Evolutionary conservation across 2,329 filamentous ascomycete genomes (phyloP), one percentile per base, ranked within the genome.

Genomic region (Sporothrix mexicana): DNA sequence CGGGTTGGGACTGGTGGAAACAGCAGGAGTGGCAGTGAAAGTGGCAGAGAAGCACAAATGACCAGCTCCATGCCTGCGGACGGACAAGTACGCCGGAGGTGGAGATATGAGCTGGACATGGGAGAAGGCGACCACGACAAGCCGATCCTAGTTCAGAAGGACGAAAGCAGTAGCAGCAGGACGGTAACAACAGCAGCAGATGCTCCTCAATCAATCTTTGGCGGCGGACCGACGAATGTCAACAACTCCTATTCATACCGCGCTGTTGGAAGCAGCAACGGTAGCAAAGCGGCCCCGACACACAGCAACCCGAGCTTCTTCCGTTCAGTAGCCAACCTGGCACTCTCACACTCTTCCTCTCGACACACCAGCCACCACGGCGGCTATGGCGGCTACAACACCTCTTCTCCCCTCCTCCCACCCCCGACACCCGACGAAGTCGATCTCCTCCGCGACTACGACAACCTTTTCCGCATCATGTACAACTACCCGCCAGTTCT

Each of bases 391-490:
- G 49, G 66, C 7, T 69, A 72, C 61, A 30, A 64, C 30, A 53
- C 71, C 9, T 64, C 70, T 1, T 47, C 76, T 10, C 77, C 77
- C 6, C 73, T 78, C 36, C 78, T 80, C 4, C 79, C 81, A 2
- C 81, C 86, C 30, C 82, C 88, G 17, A 88, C 86, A 15, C 87
- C 88, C 73, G 86, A 88, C 64, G 89, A 93, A 71, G 85, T 93
- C 78, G 93, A 97, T 76, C 87, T 94, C 25, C 86, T 98, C 64
- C 93, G 93, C 77, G 93, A 98, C 83, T 98, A 98, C 81, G 94
- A 97, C 80, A 98, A 98, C 80, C 87, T 98, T 25, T 97, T 98
- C 80, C 93, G 95, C 77, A 92, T 96, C 75, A 97, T 98, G 85
- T 98, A 98, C 86, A 97, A 98, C 81, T 93, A 97, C 80, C 85